Conservation (phyloP, 495 filamentous ascomycete species). For the Penicillium cinerascens region DNA sequence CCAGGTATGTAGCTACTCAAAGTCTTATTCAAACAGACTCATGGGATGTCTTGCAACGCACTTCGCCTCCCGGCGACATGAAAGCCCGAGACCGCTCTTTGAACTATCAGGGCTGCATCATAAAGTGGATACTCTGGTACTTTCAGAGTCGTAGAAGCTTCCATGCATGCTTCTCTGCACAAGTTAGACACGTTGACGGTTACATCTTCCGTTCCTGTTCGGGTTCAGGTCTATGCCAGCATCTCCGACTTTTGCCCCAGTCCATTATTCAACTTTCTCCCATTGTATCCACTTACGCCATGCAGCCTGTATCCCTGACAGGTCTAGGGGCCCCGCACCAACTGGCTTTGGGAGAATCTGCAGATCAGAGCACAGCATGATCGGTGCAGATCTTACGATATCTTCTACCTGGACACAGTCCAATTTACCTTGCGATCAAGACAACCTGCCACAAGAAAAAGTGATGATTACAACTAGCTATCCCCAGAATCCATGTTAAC, state of each 20-base stretch:
- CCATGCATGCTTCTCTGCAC: slow-evolving; percentile 43
- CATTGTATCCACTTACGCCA: slow-evolving; percentile 16
- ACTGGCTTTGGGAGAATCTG: neutral
- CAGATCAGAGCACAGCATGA: slow-evolving; percentile 9
- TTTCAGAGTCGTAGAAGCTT: slow-evolving; percentile 30
- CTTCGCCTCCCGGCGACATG: neutral
- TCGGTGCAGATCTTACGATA: slow-evolving; percentile 6
- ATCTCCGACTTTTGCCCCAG: slow-evolving; percentile 11
- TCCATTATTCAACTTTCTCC: slow-evolving; percentile 12
- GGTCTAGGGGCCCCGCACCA: slow-evolving; percentile 2
- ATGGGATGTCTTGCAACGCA: neutral
- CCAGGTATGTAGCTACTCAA: neutral
- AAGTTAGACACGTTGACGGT: slow-evolving; percentile 23
- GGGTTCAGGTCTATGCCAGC: slow-evolving; percentile 3
- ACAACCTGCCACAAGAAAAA: neutral
- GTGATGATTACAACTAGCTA: neutral
- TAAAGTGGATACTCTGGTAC: slow-evolving; percentile 2
- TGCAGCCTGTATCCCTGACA: slow-evolving; percentile 8
- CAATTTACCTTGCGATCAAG: slow-evolving; percentile 3
- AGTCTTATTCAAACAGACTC: neutral
- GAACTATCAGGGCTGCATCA: neutral
- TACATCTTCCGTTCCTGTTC: slow-evolving; percentile 5
- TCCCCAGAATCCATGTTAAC: neutral
- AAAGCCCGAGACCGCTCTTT: slow-evolving; percentile 15
- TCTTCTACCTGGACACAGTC: neutral